Evolutionary conservation across 441 rosid genomes (phyloP).

Genomic region (Codiaeum variegatum): DNA sequence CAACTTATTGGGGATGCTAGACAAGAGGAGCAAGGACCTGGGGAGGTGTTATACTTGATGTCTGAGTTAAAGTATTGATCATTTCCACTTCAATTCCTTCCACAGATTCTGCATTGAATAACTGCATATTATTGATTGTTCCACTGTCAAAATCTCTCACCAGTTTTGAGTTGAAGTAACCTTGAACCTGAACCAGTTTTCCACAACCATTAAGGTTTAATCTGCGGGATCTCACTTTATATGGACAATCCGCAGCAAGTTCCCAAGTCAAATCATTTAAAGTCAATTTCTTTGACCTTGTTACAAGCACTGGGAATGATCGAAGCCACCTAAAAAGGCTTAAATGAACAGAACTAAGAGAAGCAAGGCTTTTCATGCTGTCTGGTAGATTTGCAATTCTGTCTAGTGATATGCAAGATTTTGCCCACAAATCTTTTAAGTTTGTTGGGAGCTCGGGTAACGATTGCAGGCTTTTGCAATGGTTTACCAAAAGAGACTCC

Average conservation of each 20-base stretch:
- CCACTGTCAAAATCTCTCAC: background rate
- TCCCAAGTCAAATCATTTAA: background rate
- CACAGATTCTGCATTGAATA: background rate
- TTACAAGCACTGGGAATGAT: background rate
- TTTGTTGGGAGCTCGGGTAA: slow-evolving; percentile 10
- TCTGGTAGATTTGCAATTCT: background rate
- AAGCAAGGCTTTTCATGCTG: background rate
- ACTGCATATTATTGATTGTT: background rate
- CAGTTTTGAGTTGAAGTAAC: slow-evolving; percentile 1
- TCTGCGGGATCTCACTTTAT: background rate
- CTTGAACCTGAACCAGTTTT: background rate
- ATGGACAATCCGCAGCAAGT: background rate
- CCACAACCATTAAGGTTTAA: background rate
- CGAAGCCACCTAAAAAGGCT: background rate
- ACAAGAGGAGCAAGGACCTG: slow-evolving; percentile 6
- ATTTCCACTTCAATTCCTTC: background rate
- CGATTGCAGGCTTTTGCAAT: background rate
- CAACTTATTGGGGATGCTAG: background rate
- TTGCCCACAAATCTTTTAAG: background rate
- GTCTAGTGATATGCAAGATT: background rate
- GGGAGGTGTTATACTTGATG: background rate
- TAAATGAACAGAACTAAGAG: background rate
- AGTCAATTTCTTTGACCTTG: background rate
- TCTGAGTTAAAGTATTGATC: background rate
- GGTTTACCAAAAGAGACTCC: background rate